Conservation (phyloP, 177 flowering plant species). For the Vitis hybrid region DNA sequence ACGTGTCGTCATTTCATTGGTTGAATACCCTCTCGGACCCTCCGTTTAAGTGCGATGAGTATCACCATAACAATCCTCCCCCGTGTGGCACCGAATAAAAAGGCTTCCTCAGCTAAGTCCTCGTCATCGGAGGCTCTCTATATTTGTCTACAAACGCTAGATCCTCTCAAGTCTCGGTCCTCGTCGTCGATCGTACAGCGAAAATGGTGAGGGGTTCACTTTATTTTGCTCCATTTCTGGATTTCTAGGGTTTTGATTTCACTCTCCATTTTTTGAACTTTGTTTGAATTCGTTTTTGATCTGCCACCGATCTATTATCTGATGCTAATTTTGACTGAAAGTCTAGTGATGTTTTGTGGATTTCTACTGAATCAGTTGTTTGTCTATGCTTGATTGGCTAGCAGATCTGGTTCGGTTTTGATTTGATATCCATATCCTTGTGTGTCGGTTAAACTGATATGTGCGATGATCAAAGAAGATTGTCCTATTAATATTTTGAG, state of each 20-base stretch:
- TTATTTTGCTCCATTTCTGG: not conserved
- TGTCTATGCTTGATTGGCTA: not conserved
- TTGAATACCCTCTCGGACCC: not conserved
- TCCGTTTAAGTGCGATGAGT: not conserved
- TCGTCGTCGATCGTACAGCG: not conserved
- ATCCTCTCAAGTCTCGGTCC: slow-evolving; percentile 2
- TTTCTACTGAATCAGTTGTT: not conserved
- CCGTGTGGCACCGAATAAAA: slow-evolving; percentile 3
- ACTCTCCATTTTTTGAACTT: not conserved
- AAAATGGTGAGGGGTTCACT: slow-evolving; percentile 15
- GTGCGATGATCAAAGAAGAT: no score
- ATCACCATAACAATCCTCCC: not conserved
- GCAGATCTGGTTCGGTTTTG: slow-evolving; percentile 5
- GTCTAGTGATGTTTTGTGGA: not conserved
- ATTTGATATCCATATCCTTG: not conserved
- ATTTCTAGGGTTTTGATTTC: not conserved
- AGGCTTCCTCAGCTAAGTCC: not conserved
- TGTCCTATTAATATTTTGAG: no score
- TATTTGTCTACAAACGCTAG: not conserved
- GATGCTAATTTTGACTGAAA: not conserved
- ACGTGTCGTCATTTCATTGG: slow-evolving; percentile 3
- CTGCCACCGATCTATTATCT: not conserved
- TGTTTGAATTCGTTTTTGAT: not conserved
- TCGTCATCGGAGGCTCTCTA: slow-evolving; percentile 3
- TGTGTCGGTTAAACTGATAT: not conserved